These are phyloP conservation scores for Eucalyptus polybractea DNA, from an alignment of 345 rosid genomes.

Conservation along the genomic window DNA sequence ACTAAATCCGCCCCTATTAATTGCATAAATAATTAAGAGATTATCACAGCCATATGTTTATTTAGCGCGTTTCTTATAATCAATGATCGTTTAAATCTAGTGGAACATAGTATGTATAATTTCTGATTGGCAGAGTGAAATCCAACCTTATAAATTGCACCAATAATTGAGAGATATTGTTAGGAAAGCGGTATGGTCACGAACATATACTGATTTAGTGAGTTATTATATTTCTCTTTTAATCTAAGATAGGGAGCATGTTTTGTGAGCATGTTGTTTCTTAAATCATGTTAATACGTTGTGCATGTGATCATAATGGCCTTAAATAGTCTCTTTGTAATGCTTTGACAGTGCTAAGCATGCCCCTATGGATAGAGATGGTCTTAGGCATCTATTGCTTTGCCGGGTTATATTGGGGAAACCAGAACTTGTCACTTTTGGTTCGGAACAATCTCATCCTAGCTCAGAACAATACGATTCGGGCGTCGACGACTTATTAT, in stretches of 20 bases:
- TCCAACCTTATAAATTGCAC: no score
- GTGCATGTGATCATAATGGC: neutral
- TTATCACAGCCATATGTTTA: neutral
- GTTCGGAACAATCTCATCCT: neutral
- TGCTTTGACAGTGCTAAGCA: conserved; percentile 26
- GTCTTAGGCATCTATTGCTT: conserved; percentile 50
- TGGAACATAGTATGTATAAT: neutral
- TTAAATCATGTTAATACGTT: neutral
- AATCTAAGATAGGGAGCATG: neutral
- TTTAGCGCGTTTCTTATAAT: no score
- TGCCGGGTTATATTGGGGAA: conserved; percentile 68
- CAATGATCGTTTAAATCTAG: neutral
- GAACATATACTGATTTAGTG: neutral
- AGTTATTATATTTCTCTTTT: neutral
- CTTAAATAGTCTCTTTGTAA: neutral
- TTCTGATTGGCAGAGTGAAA: no score
- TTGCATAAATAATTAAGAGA: neutral
- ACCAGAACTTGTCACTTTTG: conserved; percentile 45
- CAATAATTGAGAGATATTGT: no score
- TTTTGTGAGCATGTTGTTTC: neutral
- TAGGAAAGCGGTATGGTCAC: no score
- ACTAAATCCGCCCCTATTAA: neutral
- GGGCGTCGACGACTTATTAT: conserved; percentile 1
- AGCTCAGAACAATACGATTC: conserved; percentile 1
- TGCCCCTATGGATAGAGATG: conserved; percentile 30